These are phyloP conservation scores for Trypanosomatidae sp. DNA, from an alignment of 208 protist genomes.

Conservation along the genomic window DNA sequence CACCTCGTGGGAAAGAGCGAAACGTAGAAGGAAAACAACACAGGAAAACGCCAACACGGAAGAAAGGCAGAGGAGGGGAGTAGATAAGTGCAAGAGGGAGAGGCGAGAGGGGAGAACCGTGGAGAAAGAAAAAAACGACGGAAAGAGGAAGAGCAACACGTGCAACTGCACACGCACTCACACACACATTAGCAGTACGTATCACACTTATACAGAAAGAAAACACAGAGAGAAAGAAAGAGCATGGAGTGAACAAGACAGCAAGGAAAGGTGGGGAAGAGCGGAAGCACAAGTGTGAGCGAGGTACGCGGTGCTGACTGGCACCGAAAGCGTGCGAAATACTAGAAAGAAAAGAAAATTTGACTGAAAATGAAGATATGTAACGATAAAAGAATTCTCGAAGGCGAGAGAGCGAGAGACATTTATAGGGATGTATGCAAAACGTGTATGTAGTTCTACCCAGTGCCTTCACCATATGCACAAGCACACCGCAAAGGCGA, in stretches of 20 bases:
- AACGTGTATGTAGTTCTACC: not conserved
- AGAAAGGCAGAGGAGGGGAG: too few relatives aligned
- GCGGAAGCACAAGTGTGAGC: not conserved
- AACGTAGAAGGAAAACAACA: not conserved
- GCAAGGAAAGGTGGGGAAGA: not conserved
- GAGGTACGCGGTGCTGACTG: not conserved
- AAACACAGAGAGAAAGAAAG: not conserved
- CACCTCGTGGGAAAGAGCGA: not conserved
- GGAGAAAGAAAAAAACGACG: not conserved
- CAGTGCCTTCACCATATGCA: not conserved
- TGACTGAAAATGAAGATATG: not conserved
- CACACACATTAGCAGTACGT: not conserved
- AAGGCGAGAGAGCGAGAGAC: too few relatives aligned
- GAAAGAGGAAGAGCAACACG: too few relatives aligned
- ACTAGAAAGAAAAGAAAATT: not conserved
- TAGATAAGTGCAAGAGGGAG: not conserved
- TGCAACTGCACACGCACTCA: too few relatives aligned
- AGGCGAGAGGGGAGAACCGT: not conserved
- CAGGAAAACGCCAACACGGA: not conserved
- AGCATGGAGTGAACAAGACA: not conserved
- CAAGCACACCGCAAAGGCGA: not conserved
- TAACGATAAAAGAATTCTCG: not conserved
- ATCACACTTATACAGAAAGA: not conserved
- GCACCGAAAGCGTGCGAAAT: not conserved
- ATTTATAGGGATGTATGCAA: not conserved